A percentile compares a stretch with the other conserved stretches of the same genome.
These are phyloP conservation scores for Cutaneotrichosporon cutaneum DNA, from an alignment of 1,284 basidiomycete genomes.

Conservation along the genomic window DNA sequence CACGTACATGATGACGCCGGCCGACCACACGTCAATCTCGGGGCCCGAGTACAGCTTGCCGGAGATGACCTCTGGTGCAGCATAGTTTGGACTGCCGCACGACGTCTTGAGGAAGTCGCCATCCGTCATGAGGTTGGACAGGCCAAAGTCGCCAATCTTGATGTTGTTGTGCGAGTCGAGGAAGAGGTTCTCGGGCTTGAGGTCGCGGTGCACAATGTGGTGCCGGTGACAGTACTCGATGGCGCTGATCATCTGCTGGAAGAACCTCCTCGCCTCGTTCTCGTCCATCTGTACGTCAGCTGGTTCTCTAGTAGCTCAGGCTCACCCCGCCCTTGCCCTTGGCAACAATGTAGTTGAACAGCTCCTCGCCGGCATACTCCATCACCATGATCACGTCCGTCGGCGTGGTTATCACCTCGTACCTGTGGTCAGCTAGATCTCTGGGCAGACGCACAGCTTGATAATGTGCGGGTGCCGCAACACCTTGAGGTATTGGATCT, in stretches of 20 bases:
- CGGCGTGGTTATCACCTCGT: slow-evolving; percentile 90
- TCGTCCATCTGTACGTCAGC: slow-evolving; percentile 68
- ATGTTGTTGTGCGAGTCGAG: slow-evolving; percentile 60
- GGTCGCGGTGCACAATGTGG: slow-evolving; percentile 92
- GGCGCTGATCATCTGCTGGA: slow-evolving; percentile 93
- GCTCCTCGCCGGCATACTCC: slow-evolving; percentile 86
- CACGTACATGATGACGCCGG: slow-evolving; percentile 92
- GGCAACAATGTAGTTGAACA: slow-evolving; percentile 92
- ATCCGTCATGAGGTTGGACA: slow-evolving; percentile 90
- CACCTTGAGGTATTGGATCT: slow-evolving; percentile 92
- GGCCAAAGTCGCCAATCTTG: slow-evolving; percentile 94
- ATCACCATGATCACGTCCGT: slow-evolving; percentile 95
- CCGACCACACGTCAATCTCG: slow-evolving; percentile 97
- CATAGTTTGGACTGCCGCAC: slow-evolving; percentile 94
- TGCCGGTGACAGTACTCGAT: slow-evolving; percentile 92
- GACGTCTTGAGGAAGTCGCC: slow-evolving; percentile 93
- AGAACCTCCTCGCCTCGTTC: slow-evolving; percentile 79
- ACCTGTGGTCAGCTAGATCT: slow-evolving; percentile 57
- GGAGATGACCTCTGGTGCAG: slow-evolving; percentile 90
- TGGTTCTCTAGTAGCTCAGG: not conserved
- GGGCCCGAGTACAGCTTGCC: slow-evolving; percentile 91
- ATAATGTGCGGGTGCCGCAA: slow-evolving; percentile 92
- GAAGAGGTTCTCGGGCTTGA: slow-evolving; percentile 84
- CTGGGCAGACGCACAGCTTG: slow-evolving; percentile 69
- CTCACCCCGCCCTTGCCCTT: slow-evolving; percentile 61